phyloP scores from a whole-genome alignment of 352 stramenopile genomes.

The Pythium phragmiticola region DNA sequence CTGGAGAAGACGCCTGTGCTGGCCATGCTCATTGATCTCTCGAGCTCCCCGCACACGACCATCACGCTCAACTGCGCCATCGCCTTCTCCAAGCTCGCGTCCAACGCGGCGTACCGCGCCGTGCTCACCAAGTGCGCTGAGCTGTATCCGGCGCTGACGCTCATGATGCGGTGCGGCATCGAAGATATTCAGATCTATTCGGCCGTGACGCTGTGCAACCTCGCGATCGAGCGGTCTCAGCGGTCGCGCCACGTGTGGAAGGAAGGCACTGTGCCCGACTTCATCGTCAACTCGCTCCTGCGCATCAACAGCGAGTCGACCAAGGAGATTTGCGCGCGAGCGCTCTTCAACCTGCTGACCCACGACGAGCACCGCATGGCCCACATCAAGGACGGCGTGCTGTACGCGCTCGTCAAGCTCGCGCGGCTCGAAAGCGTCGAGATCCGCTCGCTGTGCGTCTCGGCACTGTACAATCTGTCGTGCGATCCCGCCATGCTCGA shows the following conservation, averaged over 20 bases:
- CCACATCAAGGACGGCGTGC: conserved; percentile 84
- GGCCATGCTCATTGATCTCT: conserved; percentile 81
- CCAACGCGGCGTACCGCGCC: conserved; percentile 47
- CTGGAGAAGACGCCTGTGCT: conserved; percentile 70
- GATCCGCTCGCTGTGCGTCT: conserved; percentile 77
- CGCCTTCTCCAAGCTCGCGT: conserved; percentile 74
- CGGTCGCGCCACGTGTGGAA: conserved; percentile 78
- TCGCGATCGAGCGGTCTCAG: conserved; percentile 66
- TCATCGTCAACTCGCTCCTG: conserved; percentile 88
- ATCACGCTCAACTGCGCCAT: conserved; percentile 79
- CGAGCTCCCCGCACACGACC: conserved; percentile 48
- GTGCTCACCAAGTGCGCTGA: conserved; percentile 69
- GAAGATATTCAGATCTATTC: conserved; percentile 90
- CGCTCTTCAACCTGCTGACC: conserved; percentile 85
- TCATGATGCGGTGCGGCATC: conserved; percentile 89
- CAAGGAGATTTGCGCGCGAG: conserved; percentile 85
- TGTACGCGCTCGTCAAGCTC: conserved; percentile 89
- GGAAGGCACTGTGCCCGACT: conserved; percentile 84
- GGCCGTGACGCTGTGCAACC: conserved; percentile 83
- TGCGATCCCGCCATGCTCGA: conserved; percentile 70
- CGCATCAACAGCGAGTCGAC: conserved; percentile 89
- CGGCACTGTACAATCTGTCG: conserved; percentile 83
- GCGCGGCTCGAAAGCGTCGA: conserved; percentile 78
- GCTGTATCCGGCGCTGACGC: conserved; percentile 70
- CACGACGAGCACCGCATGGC: conserved; percentile 75